Percentiles rank a stretch among this genome's conserved stretches.
These are phyloP conservation scores for Agrocybe pediades DNA, from an alignment of 768 basidiomycete species.

Conservation along the genomic window DNA sequence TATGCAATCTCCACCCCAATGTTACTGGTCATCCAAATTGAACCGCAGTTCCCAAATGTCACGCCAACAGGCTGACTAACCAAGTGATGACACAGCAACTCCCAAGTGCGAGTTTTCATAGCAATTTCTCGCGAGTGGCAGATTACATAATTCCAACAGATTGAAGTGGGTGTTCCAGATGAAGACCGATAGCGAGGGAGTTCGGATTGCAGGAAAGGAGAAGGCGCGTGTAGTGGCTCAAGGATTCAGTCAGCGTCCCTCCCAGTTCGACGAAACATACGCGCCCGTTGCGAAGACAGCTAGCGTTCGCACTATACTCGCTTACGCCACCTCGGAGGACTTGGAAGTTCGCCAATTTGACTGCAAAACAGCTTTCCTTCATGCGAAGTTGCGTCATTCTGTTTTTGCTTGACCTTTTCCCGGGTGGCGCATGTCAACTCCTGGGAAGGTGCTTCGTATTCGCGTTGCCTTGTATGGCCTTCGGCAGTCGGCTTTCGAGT, in stretches of 20 bases:
- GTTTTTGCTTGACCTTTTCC: constrained; percentile 5
- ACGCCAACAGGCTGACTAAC: too few species aligned
- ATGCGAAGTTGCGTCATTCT: constrained; percentile 20
- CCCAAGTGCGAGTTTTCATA: too few species aligned
- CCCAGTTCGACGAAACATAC: constrained; percentile 36
- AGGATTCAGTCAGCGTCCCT: constrained; percentile 25
- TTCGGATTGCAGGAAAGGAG: constrained; percentile 24
- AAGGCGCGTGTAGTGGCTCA: constrained; percentile 29
- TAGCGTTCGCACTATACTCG: constrained; percentile 25
- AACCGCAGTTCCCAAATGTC: too few species aligned
- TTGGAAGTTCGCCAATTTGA: constrained; percentile 25
- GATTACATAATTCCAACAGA: too few species aligned
- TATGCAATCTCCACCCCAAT: too few species aligned
- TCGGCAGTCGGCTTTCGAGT: constrained; percentile 27
- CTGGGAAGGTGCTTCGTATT: constrained; percentile 17
- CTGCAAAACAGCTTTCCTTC: constrained; percentile 27
- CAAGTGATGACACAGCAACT: too few species aligned
- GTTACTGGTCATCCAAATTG: too few species aligned
- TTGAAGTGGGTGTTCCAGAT: constrained; percentile 35
- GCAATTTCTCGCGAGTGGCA: too few species aligned
- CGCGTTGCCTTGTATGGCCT: constrained; percentile 36
- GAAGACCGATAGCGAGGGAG: constrained; percentile 39
- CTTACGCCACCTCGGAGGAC: constrained; percentile 22
- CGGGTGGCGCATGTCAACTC: constrained; percentile 16
- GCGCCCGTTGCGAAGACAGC: constrained; percentile 27